Percentiles rank a stretch among this genome's conserved stretches.
phyloP scores from a whole-genome alignment of 768 basidiomycete genomes.

The Xerocomellus amylosporus region DNA sequence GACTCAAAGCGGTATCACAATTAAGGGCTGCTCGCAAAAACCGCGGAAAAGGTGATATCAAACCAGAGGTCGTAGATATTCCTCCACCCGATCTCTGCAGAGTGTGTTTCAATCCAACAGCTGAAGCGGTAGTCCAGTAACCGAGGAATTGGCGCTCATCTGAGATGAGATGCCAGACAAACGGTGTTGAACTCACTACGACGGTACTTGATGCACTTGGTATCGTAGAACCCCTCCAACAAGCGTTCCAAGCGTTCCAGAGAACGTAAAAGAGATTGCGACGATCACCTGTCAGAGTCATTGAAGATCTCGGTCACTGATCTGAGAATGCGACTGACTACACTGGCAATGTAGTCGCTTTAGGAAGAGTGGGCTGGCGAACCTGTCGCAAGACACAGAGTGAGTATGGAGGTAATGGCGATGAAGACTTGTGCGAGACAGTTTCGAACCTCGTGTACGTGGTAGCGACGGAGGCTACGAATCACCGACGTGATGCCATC shows the following conservation, averaged over 20 bases:
- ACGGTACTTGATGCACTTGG: not conserved
- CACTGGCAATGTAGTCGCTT: not conserved
- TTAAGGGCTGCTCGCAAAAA: not conserved
- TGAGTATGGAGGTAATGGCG: not conserved
- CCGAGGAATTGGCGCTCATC: not conserved
- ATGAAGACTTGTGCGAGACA: not conserved
- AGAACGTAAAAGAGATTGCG: not conserved
- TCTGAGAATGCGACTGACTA: constrained; percentile 7
- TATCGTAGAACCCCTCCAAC: not conserved
- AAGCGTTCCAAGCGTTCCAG: not conserved
- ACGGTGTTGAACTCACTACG: constrained; percentile 8
- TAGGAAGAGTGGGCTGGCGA: not conserved
- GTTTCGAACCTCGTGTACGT: constrained; percentile 1
- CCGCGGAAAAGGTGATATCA: not conserved
- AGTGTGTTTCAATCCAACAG: not conserved
- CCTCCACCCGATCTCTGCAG: not conserved
- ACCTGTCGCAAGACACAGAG: not conserved
- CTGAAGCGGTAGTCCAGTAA: not conserved
- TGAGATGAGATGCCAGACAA: not conserved
- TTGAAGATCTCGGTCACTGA: not conserved
- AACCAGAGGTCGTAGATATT: not conserved
- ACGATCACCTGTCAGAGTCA: not conserved
- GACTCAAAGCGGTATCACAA: not conserved
- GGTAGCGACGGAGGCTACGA: constrained; percentile 18
- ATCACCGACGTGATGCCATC: constrained; percentile 15